phyloP scores from a whole-genome alignment of 2,329 filamentous ascomycete genomes.

The Aspergillus calidoustus region DNA sequence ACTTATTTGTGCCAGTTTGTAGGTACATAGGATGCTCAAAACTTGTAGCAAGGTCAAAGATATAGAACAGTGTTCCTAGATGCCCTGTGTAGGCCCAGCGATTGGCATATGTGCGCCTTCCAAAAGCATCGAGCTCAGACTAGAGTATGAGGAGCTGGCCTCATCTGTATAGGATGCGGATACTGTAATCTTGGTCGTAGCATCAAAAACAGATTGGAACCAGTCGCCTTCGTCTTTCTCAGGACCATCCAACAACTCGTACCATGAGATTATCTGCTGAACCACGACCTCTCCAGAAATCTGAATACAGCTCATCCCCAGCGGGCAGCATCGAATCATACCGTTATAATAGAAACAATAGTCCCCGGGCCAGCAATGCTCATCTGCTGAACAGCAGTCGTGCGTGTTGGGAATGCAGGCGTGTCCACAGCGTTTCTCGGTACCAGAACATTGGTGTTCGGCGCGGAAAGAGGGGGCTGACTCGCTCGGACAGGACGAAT shows the following conservation, averaged over 20 bases:
- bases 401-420: conserved; percentile 4
- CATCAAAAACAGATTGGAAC: not conserved
- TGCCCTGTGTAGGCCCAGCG: no score
- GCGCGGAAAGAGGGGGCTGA: no score
- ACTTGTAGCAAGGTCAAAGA: no score
- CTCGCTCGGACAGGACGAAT: no score
- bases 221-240: not conserved
- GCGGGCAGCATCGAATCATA: not conserved
- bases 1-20: no score
- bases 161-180: conserved; percentile 1
- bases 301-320: conserved; percentile 2
- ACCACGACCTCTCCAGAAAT: not conserved
- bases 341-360: not conserved
- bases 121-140: not conserved
- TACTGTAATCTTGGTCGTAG: not conserved
- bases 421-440: not conserved
- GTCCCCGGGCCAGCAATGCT: not conserved
- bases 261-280: conserved; percentile 1
- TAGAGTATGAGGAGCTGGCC: not conserved
- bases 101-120: no score
- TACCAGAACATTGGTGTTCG: not conserved
- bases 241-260: not conserved
- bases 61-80: no score
- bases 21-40: no score
- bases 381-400: conserved; percentile 7